Base-by-base conservation (phyloP, 2,329 filamentous ascomycete genomes). In the Beauveria sp. region DNA sequence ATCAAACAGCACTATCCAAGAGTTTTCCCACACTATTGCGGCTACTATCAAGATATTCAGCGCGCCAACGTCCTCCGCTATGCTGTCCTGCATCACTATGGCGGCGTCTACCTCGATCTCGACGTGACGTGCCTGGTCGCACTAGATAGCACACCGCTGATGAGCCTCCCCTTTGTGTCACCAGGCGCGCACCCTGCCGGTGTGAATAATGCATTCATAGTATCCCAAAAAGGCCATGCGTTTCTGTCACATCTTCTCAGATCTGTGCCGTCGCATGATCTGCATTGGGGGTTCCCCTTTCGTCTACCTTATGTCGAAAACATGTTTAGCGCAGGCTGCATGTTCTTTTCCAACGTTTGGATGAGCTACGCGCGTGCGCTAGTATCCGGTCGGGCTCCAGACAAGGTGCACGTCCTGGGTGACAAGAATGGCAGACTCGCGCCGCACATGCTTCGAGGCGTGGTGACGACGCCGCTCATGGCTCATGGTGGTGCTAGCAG, bases 291-390 rank as follows among this genome's bases (percentile, higher is more conserved):
- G 34, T 6, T 14, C 2, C 34, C 66, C 16, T 66, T 68, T 63
- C 66, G 67, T 43, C 64, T 68, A 8, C 66, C 67, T 10, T 68
- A 68, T 58, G 64, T 68, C 44, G 67, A 68, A 54, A 67, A 37
- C 34, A 68, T 68, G 67, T 55, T 68, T 22, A 68, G 65, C 64
- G 64, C 67, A 5, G 66, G 66, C 26, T 68, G 66, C 63, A 68
- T 68, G 66, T 68, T 66, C 63, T 68, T 64, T 61, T 66, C 67
- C 52, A 68, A 68, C 62, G 59, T 63, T 52, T 68, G 67, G 67
- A 68, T 68, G 65, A 44, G 44, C 18, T 68, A 67, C 40, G 34
- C 34, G 34, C 34, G 34, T 37, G 34, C 34, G 12, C 12, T 37
- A 5, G 34, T 37, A 6, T 37, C 34, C 12, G 34, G 34, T 16